phyloP scores from a whole-genome alignment of 2,329 filamentous ascomycete genomes.

The Sarocladium oryzae region DNA sequence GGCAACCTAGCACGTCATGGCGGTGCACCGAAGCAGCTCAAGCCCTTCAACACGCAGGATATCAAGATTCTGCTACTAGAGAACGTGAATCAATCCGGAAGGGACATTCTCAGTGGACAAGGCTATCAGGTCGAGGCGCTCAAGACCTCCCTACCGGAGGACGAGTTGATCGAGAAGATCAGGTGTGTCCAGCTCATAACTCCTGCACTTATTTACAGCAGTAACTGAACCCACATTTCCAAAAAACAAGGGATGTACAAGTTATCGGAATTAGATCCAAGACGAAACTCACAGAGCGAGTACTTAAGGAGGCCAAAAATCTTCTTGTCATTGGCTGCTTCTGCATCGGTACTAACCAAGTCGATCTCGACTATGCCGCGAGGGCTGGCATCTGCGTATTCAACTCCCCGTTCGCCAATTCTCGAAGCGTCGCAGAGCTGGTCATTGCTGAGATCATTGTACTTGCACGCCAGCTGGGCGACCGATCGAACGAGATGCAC shows the following conservation, averaged over 20 bases:
- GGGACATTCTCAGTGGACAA: slow-evolving; percentile 73
- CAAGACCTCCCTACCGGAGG: slow-evolving; percentile 85
- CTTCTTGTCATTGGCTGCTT: slow-evolving; percentile 96
- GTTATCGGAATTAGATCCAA: slow-evolving; percentile 98
- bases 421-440: slow-evolving; percentile 89
- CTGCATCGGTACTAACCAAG: slow-evolving; percentile 97
- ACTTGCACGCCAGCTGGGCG: slow-evolving; percentile 84
- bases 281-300: slow-evolving; percentile 82
- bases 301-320: slow-evolving; percentile 85
- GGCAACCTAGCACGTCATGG: slow-evolving; percentile 33
- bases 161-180: slow-evolving; percentile 95
- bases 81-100: slow-evolving; percentile 89
- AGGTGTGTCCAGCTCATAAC: slow-evolving; percentile 53
- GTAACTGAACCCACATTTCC: too few species aligned
- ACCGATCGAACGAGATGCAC: slow-evolving; percentile 93
- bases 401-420: slow-evolving; percentile 98
- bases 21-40: slow-evolving; percentile 60
- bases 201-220: too few species aligned
- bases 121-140: slow-evolving; percentile 93
- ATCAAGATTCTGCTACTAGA: slow-evolving; percentile 95
- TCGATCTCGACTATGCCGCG: slow-evolving; percentile 78
- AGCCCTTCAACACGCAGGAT: slow-evolving; percentile 92
- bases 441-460: slow-evolving; percentile 91
- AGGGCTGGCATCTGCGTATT: slow-evolving; percentile 89
- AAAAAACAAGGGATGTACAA: slow-evolving; percentile 67